These are phyloP conservation scores for Kodamaea ohmeri DNA, from an alignment of 1,139 yeast species.

Conservation along the genomic window DNA sequence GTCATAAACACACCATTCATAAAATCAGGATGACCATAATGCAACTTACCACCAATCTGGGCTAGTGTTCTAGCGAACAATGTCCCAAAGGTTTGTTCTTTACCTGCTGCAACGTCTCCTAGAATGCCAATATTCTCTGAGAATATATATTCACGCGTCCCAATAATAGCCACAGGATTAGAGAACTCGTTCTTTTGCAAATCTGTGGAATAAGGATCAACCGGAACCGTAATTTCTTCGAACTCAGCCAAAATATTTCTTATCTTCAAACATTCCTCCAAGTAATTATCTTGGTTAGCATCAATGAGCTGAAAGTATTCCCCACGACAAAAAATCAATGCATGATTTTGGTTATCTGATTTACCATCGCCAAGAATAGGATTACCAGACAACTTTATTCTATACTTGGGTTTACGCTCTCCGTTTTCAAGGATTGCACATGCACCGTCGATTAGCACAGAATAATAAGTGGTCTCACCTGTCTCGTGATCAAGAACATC, in stretches of 20 bases:
- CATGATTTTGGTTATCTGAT: slow-evolving; percentile 54
- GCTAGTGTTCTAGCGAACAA: slow-evolving; percentile 55
- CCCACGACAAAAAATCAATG: slow-evolving; percentile 49
- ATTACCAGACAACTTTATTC: slow-evolving; percentile 49
- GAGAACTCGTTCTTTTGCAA: slow-evolving; percentile 22
- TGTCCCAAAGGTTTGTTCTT: slow-evolving; percentile 58
- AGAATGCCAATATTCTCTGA: slow-evolving; percentile 54
- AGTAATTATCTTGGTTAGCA: slow-evolving; percentile 56
- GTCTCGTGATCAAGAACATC: slow-evolving; percentile 30
- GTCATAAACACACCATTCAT: slow-evolving; percentile 50
- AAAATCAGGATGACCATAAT: slow-evolving; percentile 58
- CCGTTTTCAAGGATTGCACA: slow-evolving; percentile 39
- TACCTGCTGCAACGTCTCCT: slow-evolving; percentile 58
- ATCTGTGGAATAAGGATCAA: slow-evolving; percentile 34
- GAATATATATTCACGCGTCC: slow-evolving; percentile 54
- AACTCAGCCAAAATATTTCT: slow-evolving; percentile 50
- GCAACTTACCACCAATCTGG: slow-evolving; percentile 54
- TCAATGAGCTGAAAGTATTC: slow-evolving; percentile 54
- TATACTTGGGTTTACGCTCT: slow-evolving; percentile 40
- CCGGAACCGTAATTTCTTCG: slow-evolving; percentile 39
- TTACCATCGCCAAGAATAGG: slow-evolving; percentile 59
- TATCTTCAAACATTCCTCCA: slow-evolving; percentile 56
- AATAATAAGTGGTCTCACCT: slow-evolving; percentile 28
- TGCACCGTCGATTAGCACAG: slow-evolving; percentile 44
- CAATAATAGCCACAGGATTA: slow-evolving; percentile 52